Evolutionary conservation across 176 grass and related monocot species (phyloP), one percentile per base, ranked within the genome.

Genomic region (Aechmea fasciata): DNA sequence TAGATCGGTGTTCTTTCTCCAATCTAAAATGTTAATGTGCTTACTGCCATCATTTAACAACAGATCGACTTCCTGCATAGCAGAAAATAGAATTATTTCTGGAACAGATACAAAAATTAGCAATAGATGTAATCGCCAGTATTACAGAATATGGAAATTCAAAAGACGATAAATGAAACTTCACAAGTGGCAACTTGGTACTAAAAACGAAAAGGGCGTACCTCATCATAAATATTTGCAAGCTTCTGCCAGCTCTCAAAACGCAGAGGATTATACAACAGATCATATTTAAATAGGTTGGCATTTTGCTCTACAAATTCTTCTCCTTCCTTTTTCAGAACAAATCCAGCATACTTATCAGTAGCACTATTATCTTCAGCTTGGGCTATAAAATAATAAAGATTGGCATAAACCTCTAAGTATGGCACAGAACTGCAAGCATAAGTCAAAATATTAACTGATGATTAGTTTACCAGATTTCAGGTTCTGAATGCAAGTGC

Each of bases 181-280:
- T 67, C 29, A n/a, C 65, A 48, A n/a, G 65, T 9, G 11, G 10
- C 29, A 67, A 67, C 8, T 53, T 82, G 17, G 51, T 65, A 77
- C 25, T 41, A 0, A 77, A 26, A 65, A 67, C 48, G 80, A 77
- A 75, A 66, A 70, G 68, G 68, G 48, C 79, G 12, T 77, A 97
- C 94, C 89, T 97, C 94, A 69, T 97, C 89, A 83, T 97, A 97
- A 48, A 97, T 82, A 78, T 83, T 79, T 67, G 86, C 85, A 87
- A 97, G 94, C 68, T 87, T 97, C 63, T 92, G 86, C 94, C 94
- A 97, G 79, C 82, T 97, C 91, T 97, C 84, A 80, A 85, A 97
- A 13, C 80, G 79, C 73, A 85, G 69, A 1, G 84, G 89, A 68
- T 97, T 97, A 77, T 92, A 97, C 69, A 97, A 74, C 55, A 97